Base-by-base conservation (phyloP, 345 rosid genomes). In the Lenwebbia sp. region DNA sequence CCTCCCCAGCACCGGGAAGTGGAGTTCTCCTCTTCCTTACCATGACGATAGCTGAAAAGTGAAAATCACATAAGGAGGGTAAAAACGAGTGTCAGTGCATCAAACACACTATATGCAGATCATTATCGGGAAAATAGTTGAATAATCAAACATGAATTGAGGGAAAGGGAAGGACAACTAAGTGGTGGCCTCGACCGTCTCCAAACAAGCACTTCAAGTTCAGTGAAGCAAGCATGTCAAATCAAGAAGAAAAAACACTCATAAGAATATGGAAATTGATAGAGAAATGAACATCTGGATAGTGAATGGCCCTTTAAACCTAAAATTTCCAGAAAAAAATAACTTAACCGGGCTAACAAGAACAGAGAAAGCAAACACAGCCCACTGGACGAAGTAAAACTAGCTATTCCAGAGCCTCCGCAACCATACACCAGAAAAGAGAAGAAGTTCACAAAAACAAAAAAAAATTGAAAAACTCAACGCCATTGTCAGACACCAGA, bases 11-110 rank as follows among this genome's bases (percentile, higher is more conserved):
- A 88, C 90, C 86, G 15, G 93, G 86, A 88, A 44, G 87, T n/a
- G 91, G 94, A 4, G 92, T 90, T 90, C 94, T 94, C 87, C 87
- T 95, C 95, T 96, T 96, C 89, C 96, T 91, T 86, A 88, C 94
- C 98, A 96, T 96, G 54, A 54, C 82, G 88, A 82, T 44, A 84
- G 12, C 96, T 90, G 81, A 70, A 70, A 70, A 37, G 47, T 13
- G 26, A 19, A 70, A 70, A 37, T 41, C 47, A 21, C 47, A 70
- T 10, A 40, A 44, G 25, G 78, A 70, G 25, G 81, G 37, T 37
- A 70, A 70, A 70, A 37, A 37, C 4, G 40, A 25, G 4, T 19
- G 47, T 25, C 81, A 37, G 6, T 37, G 47, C 19, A 70, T 70
- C 81, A 5, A 37, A 19, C 26, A 70, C 22, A 50, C 13, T 50